Evolutionary conservation across 2,329 filamentous ascomycete genomes (phyloP).

Genomic region (Penicillium sp.): DNA sequence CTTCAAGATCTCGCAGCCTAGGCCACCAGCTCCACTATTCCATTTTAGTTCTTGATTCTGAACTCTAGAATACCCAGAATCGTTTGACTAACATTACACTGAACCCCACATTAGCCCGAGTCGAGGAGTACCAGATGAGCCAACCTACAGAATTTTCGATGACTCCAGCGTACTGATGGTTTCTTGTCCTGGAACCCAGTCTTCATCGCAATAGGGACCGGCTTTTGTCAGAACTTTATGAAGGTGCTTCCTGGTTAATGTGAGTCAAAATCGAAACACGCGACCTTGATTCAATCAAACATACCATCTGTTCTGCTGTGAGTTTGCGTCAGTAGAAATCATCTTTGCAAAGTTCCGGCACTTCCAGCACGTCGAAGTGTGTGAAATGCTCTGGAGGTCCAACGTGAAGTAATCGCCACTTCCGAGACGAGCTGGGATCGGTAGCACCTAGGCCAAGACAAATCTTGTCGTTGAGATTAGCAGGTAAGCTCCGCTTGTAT

Average conservation of each 20-base stretch:
- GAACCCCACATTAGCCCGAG: slow-evolving; percentile 19
- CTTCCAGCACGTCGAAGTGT: background rate
- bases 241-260: slow-evolving; percentile 68
- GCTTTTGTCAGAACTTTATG: slow-evolving; percentile 72
- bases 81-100: slow-evolving; percentile 52
- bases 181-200: slow-evolving; percentile 51
- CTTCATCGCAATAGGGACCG: slow-evolving; percentile 78
- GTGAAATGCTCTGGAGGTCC: background rate
- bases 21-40: slow-evolving; percentile 79
- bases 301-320: slow-evolving; percentile 18
- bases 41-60: background rate
- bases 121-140: background rate
- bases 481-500: background rate
- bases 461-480: background rate
- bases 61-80: background rate
- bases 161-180: slow-evolving; percentile 60
- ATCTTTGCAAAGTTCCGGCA: background rate
- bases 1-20: slow-evolving; percentile 96
- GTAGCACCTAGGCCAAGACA: background rate
- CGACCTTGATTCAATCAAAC: background rate
- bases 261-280: slow-evolving; percentile 12
- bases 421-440: background rate
- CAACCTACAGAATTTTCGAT: slow-evolving; percentile 70
- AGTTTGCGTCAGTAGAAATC: background rate
- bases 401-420: background rate